These are phyloP conservation scores for Fusarium nelsonii DNA, from an alignment of 2,329 filamentous ascomycete species.

Conservation along the genomic window DNA sequence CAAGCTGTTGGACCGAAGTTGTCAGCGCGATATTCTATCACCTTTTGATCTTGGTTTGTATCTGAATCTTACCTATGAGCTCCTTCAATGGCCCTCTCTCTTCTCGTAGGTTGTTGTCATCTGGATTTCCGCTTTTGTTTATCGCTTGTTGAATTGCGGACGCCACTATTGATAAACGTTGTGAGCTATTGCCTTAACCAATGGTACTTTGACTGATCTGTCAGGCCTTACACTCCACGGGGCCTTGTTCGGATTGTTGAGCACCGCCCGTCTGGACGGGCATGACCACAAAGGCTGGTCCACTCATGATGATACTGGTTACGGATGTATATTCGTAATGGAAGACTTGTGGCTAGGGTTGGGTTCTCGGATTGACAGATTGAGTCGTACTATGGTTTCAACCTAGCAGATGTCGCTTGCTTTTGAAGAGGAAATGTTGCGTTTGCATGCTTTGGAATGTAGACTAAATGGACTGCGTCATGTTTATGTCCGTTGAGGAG, in stretches of 20 bases:
- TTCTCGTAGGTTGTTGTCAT: not conserved
- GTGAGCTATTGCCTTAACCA: not conserved
- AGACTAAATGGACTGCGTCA: not conserved
- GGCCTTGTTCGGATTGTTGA: not conserved
- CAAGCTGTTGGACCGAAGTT: not conserved
- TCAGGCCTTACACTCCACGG: not conserved
- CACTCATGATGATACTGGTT: not conserved
- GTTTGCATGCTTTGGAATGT: not conserved
- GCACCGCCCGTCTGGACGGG: not conserved
- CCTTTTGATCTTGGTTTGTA: not conserved
- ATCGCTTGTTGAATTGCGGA: not conserved
- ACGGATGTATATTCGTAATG: not conserved
- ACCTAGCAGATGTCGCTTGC: not conserved
- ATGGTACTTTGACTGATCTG: not conserved
- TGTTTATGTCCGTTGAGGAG: not conserved
- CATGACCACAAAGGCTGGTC: not conserved
- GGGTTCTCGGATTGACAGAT: not conserved
- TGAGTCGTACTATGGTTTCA: not conserved
- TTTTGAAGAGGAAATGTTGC: not conserved
- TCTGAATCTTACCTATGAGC: conserved; percentile 1
- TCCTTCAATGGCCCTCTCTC: not conserved
- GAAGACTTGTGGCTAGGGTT: not conserved
- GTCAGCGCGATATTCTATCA: not conserved
- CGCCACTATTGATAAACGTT: not conserved
- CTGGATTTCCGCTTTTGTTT: not conserved